phyloP scores from a whole-genome alignment of 148 eudicot genomes.

The Oxyria digyna region DNA sequence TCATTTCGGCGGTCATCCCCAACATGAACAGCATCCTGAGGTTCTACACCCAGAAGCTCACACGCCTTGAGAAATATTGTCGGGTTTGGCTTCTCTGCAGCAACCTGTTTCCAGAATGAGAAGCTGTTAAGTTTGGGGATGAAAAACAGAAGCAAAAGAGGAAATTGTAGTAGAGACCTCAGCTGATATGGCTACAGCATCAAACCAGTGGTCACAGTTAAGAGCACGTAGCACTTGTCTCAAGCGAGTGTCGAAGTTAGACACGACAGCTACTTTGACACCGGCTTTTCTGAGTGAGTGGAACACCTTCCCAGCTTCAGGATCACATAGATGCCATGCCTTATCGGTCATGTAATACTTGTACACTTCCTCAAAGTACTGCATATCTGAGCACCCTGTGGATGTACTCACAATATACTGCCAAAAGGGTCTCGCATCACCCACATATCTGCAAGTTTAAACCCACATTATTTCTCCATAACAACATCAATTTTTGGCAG shows the following conservation, averaged over 20 bases:
- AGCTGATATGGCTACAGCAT: constrained; percentile 97
- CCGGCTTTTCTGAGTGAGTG: constrained; percentile 63
- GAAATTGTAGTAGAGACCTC: constrained; percentile 15
- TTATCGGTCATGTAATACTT: constrained; percentile 81
- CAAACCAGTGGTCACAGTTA: constrained; percentile 97
- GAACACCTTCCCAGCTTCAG: constrained; percentile 81
- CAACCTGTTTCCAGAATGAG: constrained; percentile 39
- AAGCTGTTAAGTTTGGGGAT: not conserved
- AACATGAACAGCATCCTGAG: constrained; percentile 94
- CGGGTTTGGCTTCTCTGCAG: constrained; percentile 98
- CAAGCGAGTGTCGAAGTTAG: constrained; percentile 84
- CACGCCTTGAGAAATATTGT: constrained; percentile 89
- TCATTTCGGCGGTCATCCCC: constrained; percentile 98
- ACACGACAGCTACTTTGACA: constrained; percentile 82
- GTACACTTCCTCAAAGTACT: constrained; percentile 92
- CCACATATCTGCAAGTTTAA: constrained; percentile 65
- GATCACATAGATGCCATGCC: constrained; percentile 99
- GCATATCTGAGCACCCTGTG: constrained; percentile 87
- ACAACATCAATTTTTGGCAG: no score
- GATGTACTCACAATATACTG: constrained; percentile 79
- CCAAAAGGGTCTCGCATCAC: constrained; percentile 98
- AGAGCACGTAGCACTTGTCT: constrained; percentile 73
- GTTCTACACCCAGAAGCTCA: constrained; percentile 68
- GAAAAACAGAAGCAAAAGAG: not conserved
- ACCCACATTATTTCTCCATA: no score